These are phyloP conservation scores for Lipomyces oligophaga DNA, from an alignment of 805 yeast species.

Conservation along the genomic window DNA sequence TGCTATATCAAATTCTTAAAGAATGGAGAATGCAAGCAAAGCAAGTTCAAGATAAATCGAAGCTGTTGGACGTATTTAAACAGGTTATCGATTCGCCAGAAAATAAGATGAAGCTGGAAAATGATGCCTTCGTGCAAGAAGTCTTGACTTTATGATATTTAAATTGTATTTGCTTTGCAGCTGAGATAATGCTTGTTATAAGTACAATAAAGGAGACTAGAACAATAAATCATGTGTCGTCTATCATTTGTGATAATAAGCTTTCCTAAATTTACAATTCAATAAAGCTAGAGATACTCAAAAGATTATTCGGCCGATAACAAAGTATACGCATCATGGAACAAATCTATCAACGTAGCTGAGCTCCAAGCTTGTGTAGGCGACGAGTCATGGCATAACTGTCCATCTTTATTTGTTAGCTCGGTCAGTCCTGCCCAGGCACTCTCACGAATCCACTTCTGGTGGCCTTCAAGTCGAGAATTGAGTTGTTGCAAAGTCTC, in stretches of 20 bases:
- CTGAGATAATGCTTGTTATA: no score
- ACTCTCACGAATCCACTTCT: conserved; percentile 65
- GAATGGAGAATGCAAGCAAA: conserved; percentile 36
- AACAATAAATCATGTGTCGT: no score
- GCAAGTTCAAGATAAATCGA: conserved; percentile 3
- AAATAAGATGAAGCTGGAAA: conserved; percentile 12
- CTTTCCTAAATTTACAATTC: no score
- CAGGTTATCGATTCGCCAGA: conserved; percentile 14
- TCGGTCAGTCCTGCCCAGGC: conserved; percentile 95
- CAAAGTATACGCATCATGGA: conserved; percentile 60
- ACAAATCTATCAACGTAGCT: conserved; percentile 77
- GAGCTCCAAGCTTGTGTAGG: conserved; percentile 98
- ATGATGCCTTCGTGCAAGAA: conserved; percentile 17
- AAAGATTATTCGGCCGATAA: no score
- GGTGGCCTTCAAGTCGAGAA: conserved; percentile 58
- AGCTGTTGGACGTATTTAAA: conserved; percentile 16
- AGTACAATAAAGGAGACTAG: no score
- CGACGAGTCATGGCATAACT: conserved; percentile 75
- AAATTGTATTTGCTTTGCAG: not conserved
- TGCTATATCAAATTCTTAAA: conserved; percentile 44
- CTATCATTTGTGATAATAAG: no score
- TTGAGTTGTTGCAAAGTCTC: conserved; percentile 58
- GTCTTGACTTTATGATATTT: conserved; percentile 12
- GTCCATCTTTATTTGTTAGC: conserved; percentile 84
- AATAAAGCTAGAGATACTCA: no score